Base-by-base conservation (phyloP, 495 filamentous ascomycete species). In the Neurospora africana region DNA sequence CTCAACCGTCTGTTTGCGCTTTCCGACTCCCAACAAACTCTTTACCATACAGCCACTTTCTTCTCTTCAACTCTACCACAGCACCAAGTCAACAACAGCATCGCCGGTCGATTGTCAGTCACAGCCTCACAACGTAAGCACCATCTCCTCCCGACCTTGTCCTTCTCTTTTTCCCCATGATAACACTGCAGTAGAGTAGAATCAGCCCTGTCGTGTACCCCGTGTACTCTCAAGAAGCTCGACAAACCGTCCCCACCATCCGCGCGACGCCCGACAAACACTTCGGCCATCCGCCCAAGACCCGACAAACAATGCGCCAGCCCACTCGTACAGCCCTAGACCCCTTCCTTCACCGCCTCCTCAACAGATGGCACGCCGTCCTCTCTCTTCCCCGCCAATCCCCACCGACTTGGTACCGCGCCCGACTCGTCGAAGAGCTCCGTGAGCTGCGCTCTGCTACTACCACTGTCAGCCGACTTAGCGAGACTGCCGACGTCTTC, bases 401-500 rank as follows among this genome's bases (percentile, higher is more conserved):
- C 30, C 82, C 78, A 58, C 74, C 74, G 43, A 81, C 82, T 39
- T 86, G 85, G 84, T 80, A 86, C 73, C 80, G 75, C 41, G 82
- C 82, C 72, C 80, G 85, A 27, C 76, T 86, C 70, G 73, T 73
- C n/a, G 85, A 85, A 71, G 86, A 87, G 75, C 75, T 83, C 13
- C 73, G 65, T 19, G 85, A 87, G 72, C 76, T 74, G 35, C 78
- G 76, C 27, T 71, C 74, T 0, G 84, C 85, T 72, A 75, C 73
- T 0, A 83, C 78, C 21, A 70, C 61, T 11, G 76, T 76, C 47
- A 72, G 80, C 73, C 84, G 81, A 76, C 75, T 87, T 41, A 87
- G 84, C 78, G 86, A 87, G 75, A 79, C 80, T n/a, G 82, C 85
- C 3, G 86, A 87, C 70, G 83, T 87, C n/a, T 82, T 86, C 70